Percentiles rank a stretch among this genome's conserved stretches.
phyloP scores from a whole-genome alignment of 768 basidiomycete genomes.

The Brasilioporus rufonigricans region DNA sequence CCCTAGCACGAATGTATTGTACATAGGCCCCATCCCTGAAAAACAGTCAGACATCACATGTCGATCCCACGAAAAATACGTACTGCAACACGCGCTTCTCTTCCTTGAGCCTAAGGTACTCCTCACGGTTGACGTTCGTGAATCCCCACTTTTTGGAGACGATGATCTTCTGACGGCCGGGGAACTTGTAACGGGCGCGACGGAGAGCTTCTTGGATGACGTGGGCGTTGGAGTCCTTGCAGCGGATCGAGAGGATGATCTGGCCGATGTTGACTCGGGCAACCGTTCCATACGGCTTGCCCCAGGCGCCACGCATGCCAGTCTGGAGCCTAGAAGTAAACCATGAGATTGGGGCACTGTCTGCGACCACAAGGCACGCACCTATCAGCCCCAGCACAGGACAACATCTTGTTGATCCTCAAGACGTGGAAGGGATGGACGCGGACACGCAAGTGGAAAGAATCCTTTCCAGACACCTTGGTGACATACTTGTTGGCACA shows the following conservation, averaged over 20 bases:
- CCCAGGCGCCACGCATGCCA: constrained; percentile 99
- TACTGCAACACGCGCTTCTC: constrained; percentile 88
- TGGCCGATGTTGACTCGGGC: constrained; percentile 97
- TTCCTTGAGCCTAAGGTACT: constrained; percentile 85
- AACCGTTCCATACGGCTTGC: constrained; percentile 95
- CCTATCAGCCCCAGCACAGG: constrained; percentile 98
- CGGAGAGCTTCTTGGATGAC: constrained; percentile 97
- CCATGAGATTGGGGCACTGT: neutral
- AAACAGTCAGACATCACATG: neutral
- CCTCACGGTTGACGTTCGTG: constrained; percentile 88
- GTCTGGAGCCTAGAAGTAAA: constrained; percentile 67
- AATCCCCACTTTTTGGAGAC: constrained; percentile 99
- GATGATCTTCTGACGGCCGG: constrained; percentile 97
- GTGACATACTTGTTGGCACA: constrained; percentile 99
- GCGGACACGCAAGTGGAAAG: constrained; percentile 96
- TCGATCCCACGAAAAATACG: constrained; percentile 34
- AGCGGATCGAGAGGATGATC: constrained; percentile 88
- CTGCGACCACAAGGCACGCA: constrained; percentile 20
- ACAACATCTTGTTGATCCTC: constrained; percentile 99
- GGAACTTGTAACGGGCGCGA: constrained; percentile 99
- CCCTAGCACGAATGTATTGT: constrained; percentile 88
- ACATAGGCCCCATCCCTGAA: constrained; percentile 86
- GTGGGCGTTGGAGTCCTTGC: constrained; percentile 81
- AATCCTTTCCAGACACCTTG: constrained; percentile 97
- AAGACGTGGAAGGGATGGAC: constrained; percentile 98